Conservation (phyloP, 2,329 filamentous ascomycete genomes). For the Dactylellina leptospora region DNA sequence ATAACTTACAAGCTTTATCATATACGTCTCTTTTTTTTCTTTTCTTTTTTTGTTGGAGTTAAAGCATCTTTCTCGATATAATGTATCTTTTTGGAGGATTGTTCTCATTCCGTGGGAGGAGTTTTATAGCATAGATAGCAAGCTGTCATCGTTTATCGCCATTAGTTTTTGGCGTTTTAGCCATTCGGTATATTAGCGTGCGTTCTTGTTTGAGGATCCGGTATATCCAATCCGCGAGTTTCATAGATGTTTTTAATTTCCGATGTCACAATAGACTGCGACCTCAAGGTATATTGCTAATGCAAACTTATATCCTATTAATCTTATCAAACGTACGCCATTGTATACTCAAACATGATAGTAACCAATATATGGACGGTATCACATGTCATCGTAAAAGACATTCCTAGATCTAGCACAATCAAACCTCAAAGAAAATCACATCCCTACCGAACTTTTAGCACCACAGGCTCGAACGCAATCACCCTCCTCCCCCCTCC, state of each 20-base stretch:
- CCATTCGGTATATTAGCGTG: conserved; percentile 24
- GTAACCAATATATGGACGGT: background rate
- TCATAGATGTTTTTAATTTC: conserved; percentile 10
- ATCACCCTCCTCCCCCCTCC: conserved; percentile 24
- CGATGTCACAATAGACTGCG: conserved; percentile 8
- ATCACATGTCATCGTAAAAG: too few species aligned
- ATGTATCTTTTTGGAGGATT: conserved; percentile 9
- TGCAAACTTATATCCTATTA: background rate
- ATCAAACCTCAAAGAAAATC: too few species aligned
- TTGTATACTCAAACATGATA: background rate
- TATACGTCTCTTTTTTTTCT: background rate
- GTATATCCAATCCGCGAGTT: too few species aligned
- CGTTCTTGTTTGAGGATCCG: background rate
- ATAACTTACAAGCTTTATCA: too few species aligned
- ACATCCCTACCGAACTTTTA: background rate
- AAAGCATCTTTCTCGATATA: background rate
- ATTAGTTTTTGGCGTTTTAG: background rate
- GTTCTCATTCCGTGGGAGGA: background rate
- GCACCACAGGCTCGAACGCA: conserved; percentile 31
- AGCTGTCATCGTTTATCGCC: conserved; percentile 2
- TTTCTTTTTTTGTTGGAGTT: too few species aligned
- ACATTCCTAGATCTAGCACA: too few species aligned
- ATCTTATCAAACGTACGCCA: background rate
- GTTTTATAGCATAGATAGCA: conserved; percentile 40
- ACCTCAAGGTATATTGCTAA: conserved; percentile 11